These are phyloP conservation scores for Ilex asprella DNA, from an alignment of 257 asterid species.

Conservation along the genomic window DNA sequence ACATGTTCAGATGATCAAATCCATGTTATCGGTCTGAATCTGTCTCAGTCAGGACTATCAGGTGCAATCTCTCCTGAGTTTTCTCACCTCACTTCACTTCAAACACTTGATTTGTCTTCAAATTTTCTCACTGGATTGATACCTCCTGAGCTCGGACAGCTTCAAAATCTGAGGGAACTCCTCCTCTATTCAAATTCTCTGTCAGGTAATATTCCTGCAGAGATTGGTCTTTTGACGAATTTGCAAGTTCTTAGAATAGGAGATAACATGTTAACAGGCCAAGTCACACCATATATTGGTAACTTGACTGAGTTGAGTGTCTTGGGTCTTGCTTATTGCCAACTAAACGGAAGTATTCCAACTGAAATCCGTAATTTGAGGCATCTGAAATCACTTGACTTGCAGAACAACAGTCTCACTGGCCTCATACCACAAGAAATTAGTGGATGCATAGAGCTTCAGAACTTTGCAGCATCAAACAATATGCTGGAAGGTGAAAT, in stretches of 20 bases:
- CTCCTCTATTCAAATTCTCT: slow-evolving; percentile 61
- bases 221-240: slow-evolving; percentile 48
- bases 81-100: slow-evolving; percentile 50
- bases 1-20: slow-evolving; percentile 50
- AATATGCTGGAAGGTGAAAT: slow-evolving; percentile 55
- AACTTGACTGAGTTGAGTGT: slow-evolving; percentile 47
- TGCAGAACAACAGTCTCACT: slow-evolving; percentile 53
- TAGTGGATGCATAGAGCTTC: slow-evolving; percentile 45
- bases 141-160: slow-evolving; percentile 51
- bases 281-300: slow-evolving; percentile 39
- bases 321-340: slow-evolving; percentile 68
- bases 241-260: slow-evolving; percentile 71
- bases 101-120: slow-evolving; percentile 52
- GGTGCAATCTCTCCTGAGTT: slow-evolving; percentile 55
- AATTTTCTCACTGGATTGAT: slow-evolving; percentile 58
- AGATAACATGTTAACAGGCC: slow-evolving; percentile 61
- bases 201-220: slow-evolving; percentile 50
- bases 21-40: slow-evolving; percentile 43
- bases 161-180: slow-evolving; percentile 49
- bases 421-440: slow-evolving; percentile 66
- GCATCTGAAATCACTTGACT: slow-evolving; percentile 39
- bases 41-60: slow-evolving; percentile 45
- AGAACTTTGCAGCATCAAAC: slow-evolving; percentile 57
- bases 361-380: slow-evolving; percentile 55
- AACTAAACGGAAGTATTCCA: slow-evolving; percentile 65